Evolutionary conservation across 305 asterid species (phyloP), one percentile per base, ranked within the genome.

Genomic region (Withania somnifera): DNA sequence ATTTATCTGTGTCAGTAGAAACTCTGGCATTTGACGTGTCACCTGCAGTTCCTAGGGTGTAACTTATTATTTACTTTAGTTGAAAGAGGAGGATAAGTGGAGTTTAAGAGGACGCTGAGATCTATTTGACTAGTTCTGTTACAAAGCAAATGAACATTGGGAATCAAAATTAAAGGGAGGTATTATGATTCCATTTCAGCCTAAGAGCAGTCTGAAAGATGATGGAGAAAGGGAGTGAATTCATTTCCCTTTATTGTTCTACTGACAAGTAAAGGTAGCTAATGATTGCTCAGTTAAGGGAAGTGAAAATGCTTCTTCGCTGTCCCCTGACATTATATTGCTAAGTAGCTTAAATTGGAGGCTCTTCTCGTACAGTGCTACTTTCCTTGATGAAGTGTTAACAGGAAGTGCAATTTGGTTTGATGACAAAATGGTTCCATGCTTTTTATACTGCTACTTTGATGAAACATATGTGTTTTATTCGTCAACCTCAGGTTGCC

Each of bases 401-500:
- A 14, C 58, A 1, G 28, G 26, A 50, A 50, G 45, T 75, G 79
- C 45, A 15, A 26, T 75, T 75, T 75, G 79, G 61, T 75, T 75
- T 75, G 61, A 28, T 17, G 38, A 26, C 14, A 8, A 45, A 11
- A 75, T 50, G 61, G 42, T 17, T 75, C 38, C 60, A 47, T 75
- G 45, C 79, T 75, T 50, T 42, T 47, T 47, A 50, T 75, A 30
- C 26, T 28, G 61, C 61, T 26, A 75, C 60, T 75, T 75, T n/a
- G 15, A 75, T 75, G 79, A 75, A 28, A 75, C 22, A 7, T 34
- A 22, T 79, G n/a, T 7, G 36, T 63, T 45, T 3, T 80, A 53
- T 81, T 82, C 50, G 52, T 81, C 20, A 85, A 80, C 84, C 78
- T 60, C 82, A 95, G 99, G 99, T 95, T 38, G 99, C 99, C 51